Base-by-base conservation (phyloP, 371 early-diverging fungal species). In the Smittium mucronatum region DNA sequence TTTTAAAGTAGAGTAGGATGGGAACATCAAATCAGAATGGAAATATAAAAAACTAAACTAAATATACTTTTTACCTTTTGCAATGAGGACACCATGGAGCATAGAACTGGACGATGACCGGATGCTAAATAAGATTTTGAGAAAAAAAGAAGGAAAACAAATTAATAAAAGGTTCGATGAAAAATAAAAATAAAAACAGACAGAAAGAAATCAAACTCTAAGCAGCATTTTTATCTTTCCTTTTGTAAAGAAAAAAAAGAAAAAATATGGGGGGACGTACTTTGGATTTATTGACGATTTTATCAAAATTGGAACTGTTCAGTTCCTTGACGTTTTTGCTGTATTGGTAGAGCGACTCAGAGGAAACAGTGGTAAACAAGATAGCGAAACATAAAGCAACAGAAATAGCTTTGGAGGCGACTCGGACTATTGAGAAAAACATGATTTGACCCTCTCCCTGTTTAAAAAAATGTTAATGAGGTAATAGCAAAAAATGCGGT, bases 71-170 rank as follows among this genome's bases (percentile, higher is more conserved):
- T 26, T 25, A 34, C 82, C 80, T 84, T 82, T 92, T 85, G 80
- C 95, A 95, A 78, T 94, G 92, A 16, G 94, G 93, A 75, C 95
- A 94, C 93, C 93, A 93, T 21, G 93, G 94, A 2, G 94, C 94
- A 74, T 87, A 93, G 76, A 93, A 93, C 75, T 93, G 91, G 17
- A 90, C 89, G 63, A 91, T 83, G 17, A 88, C 90, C 0, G 89
- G 81, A 72, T 91, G 86, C 84, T 91, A 78, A 47, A n/a, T n/a
- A n/a, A n/a, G n/a, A n/a, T n/a, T n/a, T n/a, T n/a, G n/a, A n/a
- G n/a, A n/a, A n/a, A n/a, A n/a, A n/a, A n/a, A n/a, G n/a, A n/a
- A n/a, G n/a, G n/a, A n/a, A n/a, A n/a, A n/a, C n/a, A n/a, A n/a
- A n/a, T n/a, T 47, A 47, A 11, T 47, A 21, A 47, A 5, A 47